phyloP scores from a whole-genome alignment of 306 rosid species.

The Quercus agrifolia region DNA sequence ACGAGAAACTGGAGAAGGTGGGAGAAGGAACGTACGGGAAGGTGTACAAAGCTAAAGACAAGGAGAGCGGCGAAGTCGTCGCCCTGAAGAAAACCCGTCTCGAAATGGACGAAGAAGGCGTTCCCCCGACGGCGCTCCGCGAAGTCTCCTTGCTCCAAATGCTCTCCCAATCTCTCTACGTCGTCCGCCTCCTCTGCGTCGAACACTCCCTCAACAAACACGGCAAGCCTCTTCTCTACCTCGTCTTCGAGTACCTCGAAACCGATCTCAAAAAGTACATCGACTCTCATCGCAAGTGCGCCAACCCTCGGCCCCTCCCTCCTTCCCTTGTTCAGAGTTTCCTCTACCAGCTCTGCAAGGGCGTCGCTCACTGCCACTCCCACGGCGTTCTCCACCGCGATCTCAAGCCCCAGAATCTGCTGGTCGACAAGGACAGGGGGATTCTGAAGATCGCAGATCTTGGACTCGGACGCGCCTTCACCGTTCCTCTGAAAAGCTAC shows the following conservation, averaged over 20 bases:
- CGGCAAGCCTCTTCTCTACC: constrained; percentile 74
- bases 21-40: constrained; percentile 98
- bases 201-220: constrained; percentile 62
- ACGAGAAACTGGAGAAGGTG: constrained; percentile 94
- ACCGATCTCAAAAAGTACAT: constrained; percentile 91
- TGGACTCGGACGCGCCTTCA: constrained; percentile 87
- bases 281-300: constrained; percentile 80
- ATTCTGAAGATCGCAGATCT: constrained; percentile 89
- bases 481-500: constrained; percentile 91
- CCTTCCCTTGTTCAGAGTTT: constrained; percentile 59
- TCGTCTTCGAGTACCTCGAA: constrained; percentile 86
- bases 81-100: constrained; percentile 87
- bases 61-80: constrained; percentile 67
- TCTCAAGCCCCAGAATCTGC: constrained; percentile 90
- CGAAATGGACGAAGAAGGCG: constrained; percentile 98
- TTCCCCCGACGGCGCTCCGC: constrained; percentile 90
- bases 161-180: constrained; percentile 89
- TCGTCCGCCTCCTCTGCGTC: constrained; percentile 79
- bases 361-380: constrained; percentile 91
- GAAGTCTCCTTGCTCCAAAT: constrained; percentile 89
- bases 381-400: constrained; percentile 94
- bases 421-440: constrained; percentile 68
- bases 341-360: constrained; percentile 88
- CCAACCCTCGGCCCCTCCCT: constrained; percentile 51
- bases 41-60: constrained; percentile 88